Conservation (phyloP, 495 filamentous ascomycete genomes). For the Hypoxylon trugodes region DNA sequence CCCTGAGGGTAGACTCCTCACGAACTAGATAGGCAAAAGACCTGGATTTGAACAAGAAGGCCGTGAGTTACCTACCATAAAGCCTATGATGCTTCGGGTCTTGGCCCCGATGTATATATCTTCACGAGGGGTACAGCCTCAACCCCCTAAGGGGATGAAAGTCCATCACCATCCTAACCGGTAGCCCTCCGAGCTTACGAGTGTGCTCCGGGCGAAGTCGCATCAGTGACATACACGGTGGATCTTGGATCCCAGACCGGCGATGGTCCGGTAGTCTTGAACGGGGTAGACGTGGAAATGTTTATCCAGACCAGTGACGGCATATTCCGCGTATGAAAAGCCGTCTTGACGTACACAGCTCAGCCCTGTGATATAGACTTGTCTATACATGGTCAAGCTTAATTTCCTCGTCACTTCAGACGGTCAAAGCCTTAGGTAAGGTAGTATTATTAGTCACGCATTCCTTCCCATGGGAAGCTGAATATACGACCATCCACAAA, state of each 20-base stretch:
- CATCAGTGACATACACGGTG: slow-evolving; percentile 5
- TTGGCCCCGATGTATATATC: background rate
- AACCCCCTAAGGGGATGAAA: background rate
- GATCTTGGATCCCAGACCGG: background rate
- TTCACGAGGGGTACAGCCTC: background rate
- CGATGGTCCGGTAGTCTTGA: background rate
- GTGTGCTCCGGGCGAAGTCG: background rate
- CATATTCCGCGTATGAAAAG: too few relatives aligned
- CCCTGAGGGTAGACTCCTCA: background rate
- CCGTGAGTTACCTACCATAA: background rate
- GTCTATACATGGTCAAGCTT: too few relatives aligned
- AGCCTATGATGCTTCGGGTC: background rate
- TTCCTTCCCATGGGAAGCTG: too few relatives aligned
- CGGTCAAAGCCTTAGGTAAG: too few relatives aligned
- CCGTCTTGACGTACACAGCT: too few relatives aligned
- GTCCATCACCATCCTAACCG: background rate
- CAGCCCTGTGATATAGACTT: too few relatives aligned
- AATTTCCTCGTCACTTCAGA: too few relatives aligned
- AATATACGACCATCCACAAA: too few relatives aligned
- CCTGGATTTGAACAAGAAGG: background rate
- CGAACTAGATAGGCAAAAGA: background rate
- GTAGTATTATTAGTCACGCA: too few relatives aligned
- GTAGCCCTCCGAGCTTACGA: background rate
- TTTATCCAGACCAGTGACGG: background rate
- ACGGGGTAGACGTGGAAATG: background rate